phyloP scores from a whole-genome alignment of 1,139 yeast species.

The Arxiozyma slooffiae region DNA sequence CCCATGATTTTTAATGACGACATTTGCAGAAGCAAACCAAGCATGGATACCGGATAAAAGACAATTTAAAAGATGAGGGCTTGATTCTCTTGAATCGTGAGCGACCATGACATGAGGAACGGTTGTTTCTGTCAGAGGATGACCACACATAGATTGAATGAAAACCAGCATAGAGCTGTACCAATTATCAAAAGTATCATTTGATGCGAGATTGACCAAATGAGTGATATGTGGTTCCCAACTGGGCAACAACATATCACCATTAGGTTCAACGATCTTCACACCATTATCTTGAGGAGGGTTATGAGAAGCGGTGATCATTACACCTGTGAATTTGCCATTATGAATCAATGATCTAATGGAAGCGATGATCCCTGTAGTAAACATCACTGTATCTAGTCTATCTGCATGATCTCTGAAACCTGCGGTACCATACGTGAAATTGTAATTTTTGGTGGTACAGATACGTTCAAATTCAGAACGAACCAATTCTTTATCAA shows the following conservation, averaged over 20 bases:
- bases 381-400: slow-evolving; percentile 74
- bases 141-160: slow-evolving; percentile 18
- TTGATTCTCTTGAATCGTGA: slow-evolving; percentile 69
- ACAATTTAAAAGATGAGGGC: slow-evolving; percentile 53
- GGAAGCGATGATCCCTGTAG: slow-evolving; percentile 75
- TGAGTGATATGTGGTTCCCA: slow-evolving; percentile 83
- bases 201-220: slow-evolving; percentile 57
- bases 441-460: slow-evolving; percentile 35
- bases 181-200: slow-evolving; percentile 13
- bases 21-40: slow-evolving; percentile 32
- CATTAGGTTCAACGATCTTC: slow-evolving; percentile 84
- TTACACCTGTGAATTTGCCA: slow-evolving; percentile 72
- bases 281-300: slow-evolving; percentile 97
- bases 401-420: slow-evolving; percentile 67
- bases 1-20: slow-evolving; percentile 44
- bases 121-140: too few relatives aligned
- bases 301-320: slow-evolving; percentile 96
- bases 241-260: slow-evolving; percentile 75
- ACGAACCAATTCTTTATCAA: background rate
- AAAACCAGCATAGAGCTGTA: slow-evolving; percentile 27
- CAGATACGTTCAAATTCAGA: slow-evolving; percentile 12
- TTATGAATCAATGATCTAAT: slow-evolving; percentile 62
- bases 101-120: slow-evolving; percentile 42
- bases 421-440: slow-evolving; percentile 92
- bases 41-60: slow-evolving; percentile 59